Evolutionary conservation across 495 filamentous ascomycete species (phyloP).

Genomic region (Lasiosphaeriaceae sp.): DNA sequence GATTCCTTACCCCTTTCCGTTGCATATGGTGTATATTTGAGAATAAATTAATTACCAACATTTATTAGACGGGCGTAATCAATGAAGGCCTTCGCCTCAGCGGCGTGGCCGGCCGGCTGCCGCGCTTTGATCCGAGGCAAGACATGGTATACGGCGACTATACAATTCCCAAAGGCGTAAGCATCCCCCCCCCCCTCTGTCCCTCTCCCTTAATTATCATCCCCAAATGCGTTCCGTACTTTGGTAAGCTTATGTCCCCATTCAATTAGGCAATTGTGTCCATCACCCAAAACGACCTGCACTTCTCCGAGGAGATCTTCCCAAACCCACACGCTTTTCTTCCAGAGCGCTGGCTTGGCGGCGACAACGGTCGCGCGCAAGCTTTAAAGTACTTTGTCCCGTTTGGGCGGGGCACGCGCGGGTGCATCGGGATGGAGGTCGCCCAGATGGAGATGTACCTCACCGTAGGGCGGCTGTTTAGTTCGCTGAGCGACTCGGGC

Average conservation of each 20-base stretch:
- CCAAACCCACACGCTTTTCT: constrained; percentile 34
- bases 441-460: constrained; percentile 47
- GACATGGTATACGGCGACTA: constrained; percentile 28
- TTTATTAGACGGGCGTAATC: constrained; percentile 6
- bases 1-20: too few species aligned
- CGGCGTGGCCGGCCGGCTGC: constrained; percentile 1
- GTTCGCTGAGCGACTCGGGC: constrained; percentile 5
- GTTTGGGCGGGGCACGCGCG: constrained; percentile 42
- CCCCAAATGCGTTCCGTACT: background rate
- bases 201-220: background rate
- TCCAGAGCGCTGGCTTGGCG: constrained; percentile 45
- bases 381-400: constrained; percentile 39
- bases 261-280: constrained; percentile 10
- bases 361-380: constrained; percentile 21
- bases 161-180: constrained; percentile 23
- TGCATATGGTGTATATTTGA: too few species aligned
- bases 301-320: constrained; percentile 38
- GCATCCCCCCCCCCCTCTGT: background rate
- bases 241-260: background rate
- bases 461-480: constrained; percentile 27
- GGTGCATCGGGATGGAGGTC: constrained; percentile 45
- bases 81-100: constrained; percentile 7
- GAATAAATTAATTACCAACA: too few species aligned
- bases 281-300: constrained; percentile 25
- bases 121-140: constrained; percentile 9